These are phyloP conservation scores for Hymenoscyphus repandus DNA, from an alignment of 2,329 filamentous ascomycete species.

Conservation along the genomic window DNA sequence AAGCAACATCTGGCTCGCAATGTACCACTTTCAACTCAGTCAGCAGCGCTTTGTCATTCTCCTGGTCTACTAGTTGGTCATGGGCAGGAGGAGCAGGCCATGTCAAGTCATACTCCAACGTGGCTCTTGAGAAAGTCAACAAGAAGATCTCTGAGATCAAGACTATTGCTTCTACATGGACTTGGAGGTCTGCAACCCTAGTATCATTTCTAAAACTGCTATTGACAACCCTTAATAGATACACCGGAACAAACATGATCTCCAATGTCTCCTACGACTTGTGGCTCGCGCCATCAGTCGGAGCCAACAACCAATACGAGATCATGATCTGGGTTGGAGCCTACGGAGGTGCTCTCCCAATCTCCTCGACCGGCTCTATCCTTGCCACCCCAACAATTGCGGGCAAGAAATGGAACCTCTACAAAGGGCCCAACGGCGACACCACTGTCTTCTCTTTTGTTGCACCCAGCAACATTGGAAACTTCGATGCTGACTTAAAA, in stretches of 20 bases:
- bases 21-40: constrained; percentile 35
- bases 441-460: constrained; percentile 59
- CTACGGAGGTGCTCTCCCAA: constrained; percentile 51
- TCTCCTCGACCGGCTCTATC: constrained; percentile 45
- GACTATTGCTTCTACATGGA: constrained; percentile 35
- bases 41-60: background rate
- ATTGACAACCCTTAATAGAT: constrained; percentile 32
- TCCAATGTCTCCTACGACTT: constrained; percentile 58
- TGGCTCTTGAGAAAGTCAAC: constrained; percentile 34
- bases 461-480: constrained; percentile 38
- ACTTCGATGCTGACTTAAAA: constrained; percentile 51
- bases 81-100: constrained; percentile 33
- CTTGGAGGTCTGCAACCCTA: constrained; percentile 32
- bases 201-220: background rate
- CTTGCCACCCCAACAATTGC: constrained; percentile 50
- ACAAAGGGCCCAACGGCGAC: constrained; percentile 49
- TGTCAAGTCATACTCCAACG: constrained; percentile 41
- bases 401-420: constrained; percentile 50
- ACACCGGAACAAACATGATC: constrained; percentile 43
- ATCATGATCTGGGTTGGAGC: constrained; percentile 61
- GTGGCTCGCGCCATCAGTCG: constrained; percentile 46
- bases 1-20: constrained; percentile 34
- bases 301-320: constrained; percentile 44
- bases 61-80: constrained; percentile 36
- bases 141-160: constrained; percentile 34